Evolutionary conservation across 495 filamentous ascomycete species (phyloP), one percentile per base, ranked within the genome.

Genomic region (Daldinia childiae): DNA sequence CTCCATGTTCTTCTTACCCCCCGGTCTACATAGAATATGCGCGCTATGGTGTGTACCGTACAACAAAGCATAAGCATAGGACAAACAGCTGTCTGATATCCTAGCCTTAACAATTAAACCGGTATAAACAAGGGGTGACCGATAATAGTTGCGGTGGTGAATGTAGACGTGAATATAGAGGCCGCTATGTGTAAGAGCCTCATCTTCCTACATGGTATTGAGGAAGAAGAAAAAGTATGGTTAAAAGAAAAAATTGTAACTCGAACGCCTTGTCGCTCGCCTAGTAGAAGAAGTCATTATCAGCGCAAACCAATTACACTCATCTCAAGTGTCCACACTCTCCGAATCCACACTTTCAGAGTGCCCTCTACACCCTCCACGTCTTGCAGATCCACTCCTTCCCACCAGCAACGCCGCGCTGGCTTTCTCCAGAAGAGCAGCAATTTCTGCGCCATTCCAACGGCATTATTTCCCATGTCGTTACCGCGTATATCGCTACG

Each of bases 291-390:
- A 56, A 64, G 39, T 59, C 60, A 78, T 52, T 38, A 41, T 64
- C 82, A 95, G 82, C 93, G 90, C 70, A 97, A 84, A 55, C 93
- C 93, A 78, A 97, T 97, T 41, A 97, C 93, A 80, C 93, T 95
- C 95, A 99, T 99, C 87, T 99, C 95, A 63, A 99, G 84, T 66
- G 95, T 99, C 95, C 95, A 99, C 66, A 99, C 95, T 74, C 95
- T 85, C 66, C 95, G 86, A 74, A 98, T 97, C 95, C 95, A 99
- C 66, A 98, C 93, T 80, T 98, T 99, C 75, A 99, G 83, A 73
- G 90, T 92, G 29, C 95, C 96, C 38, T 97, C 90, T 15, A 98
- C 88, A 11, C 95, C 95, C 55, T 97, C 96, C 14, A 99, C 92
- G 61, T 90, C 81, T 17, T 93, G 87, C 21, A 99, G 84, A 75